These are phyloP conservation scores for Leishmania arabica DNA, from an alignment of 208 protist genomes.

Conservation along the genomic window DNA sequence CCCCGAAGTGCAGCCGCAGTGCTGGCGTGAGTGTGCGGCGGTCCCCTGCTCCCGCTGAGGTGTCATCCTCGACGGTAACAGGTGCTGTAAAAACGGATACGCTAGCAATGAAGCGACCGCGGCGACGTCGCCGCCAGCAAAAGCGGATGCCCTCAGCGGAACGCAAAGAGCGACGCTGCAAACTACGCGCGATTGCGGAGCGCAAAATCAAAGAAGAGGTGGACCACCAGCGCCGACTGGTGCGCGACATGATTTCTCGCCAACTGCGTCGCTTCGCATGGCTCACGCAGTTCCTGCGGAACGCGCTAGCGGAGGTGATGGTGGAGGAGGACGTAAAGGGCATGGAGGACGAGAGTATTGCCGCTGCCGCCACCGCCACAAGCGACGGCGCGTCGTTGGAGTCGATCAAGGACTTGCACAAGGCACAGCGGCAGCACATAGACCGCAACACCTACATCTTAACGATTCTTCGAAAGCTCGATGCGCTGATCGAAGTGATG, in stretches of 20 bases:
- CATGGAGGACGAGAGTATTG: slow-evolving; percentile 4
- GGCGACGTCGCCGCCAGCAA: neutral
- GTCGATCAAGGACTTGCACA: slow-evolving; percentile 22
- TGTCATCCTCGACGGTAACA: neutral
- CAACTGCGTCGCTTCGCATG: slow-evolving; percentile 41
- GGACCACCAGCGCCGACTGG: slow-evolving; percentile 35
- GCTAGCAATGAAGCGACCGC: neutral
- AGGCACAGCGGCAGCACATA: slow-evolving; percentile 23
- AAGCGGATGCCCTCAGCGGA: slow-evolving; percentile 14
- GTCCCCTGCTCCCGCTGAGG: neutral
- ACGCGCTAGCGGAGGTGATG: slow-evolving; percentile 38
- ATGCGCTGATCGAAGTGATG: slow-evolving; percentile 30
- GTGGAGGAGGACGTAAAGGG: slow-evolving; percentile 15
- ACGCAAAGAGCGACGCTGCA: slow-evolving; percentile 23
- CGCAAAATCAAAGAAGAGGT: slow-evolving; percentile 29
- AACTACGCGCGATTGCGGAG: slow-evolving; percentile 27
- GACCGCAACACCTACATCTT: slow-evolving; percentile 23
- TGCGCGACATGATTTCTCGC: slow-evolving; percentile 48
- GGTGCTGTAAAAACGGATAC: slow-evolving; percentile 2
- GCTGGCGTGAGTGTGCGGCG: neutral
- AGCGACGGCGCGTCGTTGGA: slow-evolving; percentile 5
- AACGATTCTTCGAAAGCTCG: slow-evolving; percentile 19
- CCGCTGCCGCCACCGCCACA: neutral
- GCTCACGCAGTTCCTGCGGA: slow-evolving; percentile 41
- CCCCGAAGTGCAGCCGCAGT: neutral